Evolutionary conservation across 352 stramenopile genomes (phyloP).

Genomic region (Peronospora farinosa): DNA sequence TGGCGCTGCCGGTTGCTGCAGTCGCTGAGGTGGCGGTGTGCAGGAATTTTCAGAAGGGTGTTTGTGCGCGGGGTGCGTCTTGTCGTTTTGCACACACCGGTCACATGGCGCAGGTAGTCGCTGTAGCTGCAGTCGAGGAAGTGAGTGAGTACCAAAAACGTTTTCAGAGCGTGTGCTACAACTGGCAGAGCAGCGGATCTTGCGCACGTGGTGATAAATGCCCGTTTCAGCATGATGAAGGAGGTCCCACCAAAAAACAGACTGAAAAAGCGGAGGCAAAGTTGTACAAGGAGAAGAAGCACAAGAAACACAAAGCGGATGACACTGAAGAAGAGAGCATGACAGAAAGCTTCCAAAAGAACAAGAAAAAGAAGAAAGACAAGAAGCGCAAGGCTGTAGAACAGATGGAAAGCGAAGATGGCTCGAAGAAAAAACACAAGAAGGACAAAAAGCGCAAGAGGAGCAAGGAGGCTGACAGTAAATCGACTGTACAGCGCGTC

Average conservation of each 20-base stretch:
- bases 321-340: slow-evolving; percentile 4
- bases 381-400: slow-evolving; percentile 19
- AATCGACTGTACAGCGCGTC: no score
- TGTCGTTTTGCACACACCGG: slow-evolving; percentile 56
- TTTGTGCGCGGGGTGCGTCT: slow-evolving; percentile 41
- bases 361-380: slow-evolving; percentile 29
- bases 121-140: slow-evolving; percentile 37
- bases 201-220: slow-evolving; percentile 41
- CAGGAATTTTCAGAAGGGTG: slow-evolving; percentile 42
- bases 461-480: slow-evolving; percentile 19
- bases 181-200: slow-evolving; percentile 41
- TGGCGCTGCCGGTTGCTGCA: slow-evolving; percentile 30
- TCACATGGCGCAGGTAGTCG: slow-evolving; percentile 12
- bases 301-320: slow-evolving; percentile 4
- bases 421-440: slow-evolving; percentile 10
- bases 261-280: slow-evolving; percentile 6
- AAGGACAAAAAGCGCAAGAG: slow-evolving; percentile 37
- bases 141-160: slow-evolving; percentile 59
- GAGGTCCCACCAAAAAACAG: neutral
- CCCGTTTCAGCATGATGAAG: slow-evolving; percentile 44
- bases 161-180: slow-evolving; percentile 62
- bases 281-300: slow-evolving; percentile 8
- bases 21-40: slow-evolving; percentile 46
- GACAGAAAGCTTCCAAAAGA: slow-evolving; percentile 10
- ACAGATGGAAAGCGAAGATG: neutral